Percentiles rank a stretch among this genome's conserved stretches.
phyloP scores from a whole-genome alignment of 768 basidiomycete species.

The Boletus pseudopeckii region DNA sequence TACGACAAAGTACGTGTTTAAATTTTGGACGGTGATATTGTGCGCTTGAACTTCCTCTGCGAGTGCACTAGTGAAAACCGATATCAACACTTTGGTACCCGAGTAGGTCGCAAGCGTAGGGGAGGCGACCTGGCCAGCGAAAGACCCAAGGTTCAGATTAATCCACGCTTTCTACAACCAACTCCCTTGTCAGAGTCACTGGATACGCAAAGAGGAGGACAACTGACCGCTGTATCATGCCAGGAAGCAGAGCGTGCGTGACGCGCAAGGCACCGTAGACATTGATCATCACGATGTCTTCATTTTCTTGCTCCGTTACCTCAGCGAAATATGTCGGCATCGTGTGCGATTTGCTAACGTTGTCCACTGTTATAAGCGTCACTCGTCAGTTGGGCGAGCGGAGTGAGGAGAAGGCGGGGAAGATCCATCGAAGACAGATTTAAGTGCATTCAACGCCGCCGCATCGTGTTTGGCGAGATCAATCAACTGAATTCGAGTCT shows the following conservation, averaged over 20 bases:
- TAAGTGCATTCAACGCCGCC: conserved; percentile 49
- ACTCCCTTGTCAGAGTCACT: neutral
- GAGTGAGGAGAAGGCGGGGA: neutral
- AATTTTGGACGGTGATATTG: conserved; percentile 75
- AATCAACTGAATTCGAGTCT: conserved; percentile 61
- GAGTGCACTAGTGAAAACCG: conserved; percentile 82
- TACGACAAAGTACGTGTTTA: conserved; percentile 95
- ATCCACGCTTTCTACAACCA: conserved; percentile 62
- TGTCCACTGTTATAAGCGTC: conserved; percentile 70
- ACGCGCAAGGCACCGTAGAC: conserved; percentile 75
- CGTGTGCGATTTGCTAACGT: conserved; percentile 87
- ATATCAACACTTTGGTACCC: conserved; percentile 86
- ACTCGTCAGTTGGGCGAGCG: neutral
- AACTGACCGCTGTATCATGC: conserved; percentile 70
- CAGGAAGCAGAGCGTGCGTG: conserved; percentile 76
- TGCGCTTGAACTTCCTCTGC: conserved; percentile 75
- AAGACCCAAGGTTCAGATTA: conserved; percentile 93
- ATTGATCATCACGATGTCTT: conserved; percentile 85
- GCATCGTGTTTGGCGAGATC: conserved; percentile 69
- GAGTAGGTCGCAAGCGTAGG: conserved; percentile 95
- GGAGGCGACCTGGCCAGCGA: conserved; percentile 82
- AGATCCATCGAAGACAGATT: conserved; percentile 38
- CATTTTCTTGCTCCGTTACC: conserved; percentile 67
- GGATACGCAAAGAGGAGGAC: neutral
- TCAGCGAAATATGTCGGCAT: conserved; percentile 86